These are phyloP conservation scores for Penicillium verhagenii DNA, from an alignment of 495 filamentous ascomycete species.

Conservation along the genomic window DNA sequence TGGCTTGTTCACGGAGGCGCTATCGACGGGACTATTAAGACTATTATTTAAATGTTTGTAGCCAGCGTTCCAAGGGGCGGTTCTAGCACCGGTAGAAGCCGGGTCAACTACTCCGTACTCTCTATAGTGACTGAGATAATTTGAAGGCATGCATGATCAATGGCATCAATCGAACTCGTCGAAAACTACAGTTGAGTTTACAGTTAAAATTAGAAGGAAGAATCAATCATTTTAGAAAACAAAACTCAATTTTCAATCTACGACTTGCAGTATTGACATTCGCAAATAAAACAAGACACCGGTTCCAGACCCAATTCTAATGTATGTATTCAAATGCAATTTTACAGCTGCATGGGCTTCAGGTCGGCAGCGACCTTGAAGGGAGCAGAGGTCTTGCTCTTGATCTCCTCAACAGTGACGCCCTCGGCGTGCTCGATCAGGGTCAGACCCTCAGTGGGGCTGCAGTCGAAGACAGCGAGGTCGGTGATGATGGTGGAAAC, in stretches of 20 bases:
- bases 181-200: too few species aligned
- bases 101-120: too few species aligned
- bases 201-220: neutral
- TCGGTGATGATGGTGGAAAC: constrained; percentile 91
- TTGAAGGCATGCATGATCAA: too few species aligned
- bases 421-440: constrained; percentile 79
- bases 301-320: constrained; percentile 6
- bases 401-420: constrained; percentile 81
- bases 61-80: too few species aligned
- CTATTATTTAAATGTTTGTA: too few species aligned
- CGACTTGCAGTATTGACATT: neutral
- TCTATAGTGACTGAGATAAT: too few species aligned
- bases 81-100: neutral
- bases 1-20: too few species aligned
- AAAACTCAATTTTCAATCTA: neutral
- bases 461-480: constrained; percentile 81
- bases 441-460: constrained; percentile 72
- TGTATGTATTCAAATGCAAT: neutral
- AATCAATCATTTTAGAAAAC: neutral
- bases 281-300: constrained; percentile 4
- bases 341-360: constrained; percentile 35
- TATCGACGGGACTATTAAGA: too few species aligned
- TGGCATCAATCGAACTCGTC: too few species aligned
- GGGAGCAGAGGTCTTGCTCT: constrained; percentile 80
- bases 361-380: constrained; percentile 74